These are phyloP conservation scores for Aspergillus fructus DNA, from an alignment of 2,329 filamentous ascomycete genomes.

Conservation along the genomic window DNA sequence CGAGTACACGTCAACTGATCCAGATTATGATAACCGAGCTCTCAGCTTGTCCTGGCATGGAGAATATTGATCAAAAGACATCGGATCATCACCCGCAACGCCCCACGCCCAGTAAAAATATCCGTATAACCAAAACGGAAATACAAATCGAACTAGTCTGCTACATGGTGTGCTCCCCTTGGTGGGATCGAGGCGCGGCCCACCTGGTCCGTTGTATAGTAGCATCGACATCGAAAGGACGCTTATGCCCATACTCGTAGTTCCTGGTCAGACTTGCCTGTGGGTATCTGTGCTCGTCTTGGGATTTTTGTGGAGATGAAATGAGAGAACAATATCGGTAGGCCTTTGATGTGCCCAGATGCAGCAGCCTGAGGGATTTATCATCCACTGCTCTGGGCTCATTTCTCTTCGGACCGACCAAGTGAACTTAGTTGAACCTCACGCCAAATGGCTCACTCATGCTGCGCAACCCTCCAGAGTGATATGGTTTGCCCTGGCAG, in stretches of 20 bases:
- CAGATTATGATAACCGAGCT: background rate
- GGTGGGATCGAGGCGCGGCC: background rate
- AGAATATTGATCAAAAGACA: background rate
- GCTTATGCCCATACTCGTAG: background rate
- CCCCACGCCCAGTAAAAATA: background rate
- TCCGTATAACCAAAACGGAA: background rate
- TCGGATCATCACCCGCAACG: background rate
- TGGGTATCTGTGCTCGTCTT: background rate
- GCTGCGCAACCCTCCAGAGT: background rate
- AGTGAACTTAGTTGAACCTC: background rate
- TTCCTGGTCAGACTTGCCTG: background rate
- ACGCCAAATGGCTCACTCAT: background rate
- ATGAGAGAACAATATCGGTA: background rate
- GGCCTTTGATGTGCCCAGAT: background rate
- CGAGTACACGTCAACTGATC: conserved; percentile 3
- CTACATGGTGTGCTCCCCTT: background rate
- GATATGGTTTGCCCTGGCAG: background rate
- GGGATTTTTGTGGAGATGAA: background rate
- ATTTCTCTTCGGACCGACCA: background rate
- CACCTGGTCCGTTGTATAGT: background rate
- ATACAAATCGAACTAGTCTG: background rate
- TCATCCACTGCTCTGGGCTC: background rate
- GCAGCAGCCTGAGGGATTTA: background rate
- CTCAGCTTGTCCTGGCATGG: background rate
- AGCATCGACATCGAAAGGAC: background rate